phyloP scores from a whole-genome alignment of 2,329 filamentous ascomycete genomes.

The Ceratocystis papillata region DNA sequence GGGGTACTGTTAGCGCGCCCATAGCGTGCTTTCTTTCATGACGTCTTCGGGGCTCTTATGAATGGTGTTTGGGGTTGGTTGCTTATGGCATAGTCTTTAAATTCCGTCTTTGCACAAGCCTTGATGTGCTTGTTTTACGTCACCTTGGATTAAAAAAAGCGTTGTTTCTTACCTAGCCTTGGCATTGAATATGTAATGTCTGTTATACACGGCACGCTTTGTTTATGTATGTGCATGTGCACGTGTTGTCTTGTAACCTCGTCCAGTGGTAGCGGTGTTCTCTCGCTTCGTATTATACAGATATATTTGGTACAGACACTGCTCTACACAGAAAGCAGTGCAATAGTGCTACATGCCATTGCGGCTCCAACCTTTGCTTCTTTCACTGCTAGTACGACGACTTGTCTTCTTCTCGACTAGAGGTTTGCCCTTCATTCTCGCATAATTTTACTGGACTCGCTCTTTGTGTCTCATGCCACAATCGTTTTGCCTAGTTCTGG shows the following conservation, averaged over 20 bases:
- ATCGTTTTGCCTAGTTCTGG: slow-evolving; percentile 16
- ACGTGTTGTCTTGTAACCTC: neutral
- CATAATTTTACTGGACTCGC: neutral
- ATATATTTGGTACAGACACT: slow-evolving; percentile 20
- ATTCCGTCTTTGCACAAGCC: too few relatives aligned
- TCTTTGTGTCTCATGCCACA: slow-evolving; percentile 9
- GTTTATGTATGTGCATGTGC: neutral
- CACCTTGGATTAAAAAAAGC: too few relatives aligned
- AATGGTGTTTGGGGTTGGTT: too few relatives aligned
- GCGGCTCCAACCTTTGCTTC: neutral
- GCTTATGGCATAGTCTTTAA: too few relatives aligned
- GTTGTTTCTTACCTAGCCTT: too few relatives aligned
- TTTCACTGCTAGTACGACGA: neutral
- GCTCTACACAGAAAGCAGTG: neutral
- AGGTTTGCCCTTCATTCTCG: neutral
- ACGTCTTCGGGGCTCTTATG: too few relatives aligned
- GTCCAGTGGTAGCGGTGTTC: neutral
- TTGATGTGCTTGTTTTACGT: too few relatives aligned
- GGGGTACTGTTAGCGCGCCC: too few relatives aligned
- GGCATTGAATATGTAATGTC: too few relatives aligned
- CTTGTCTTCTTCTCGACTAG: neutral
- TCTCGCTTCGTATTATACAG: slow-evolving; percentile 9
- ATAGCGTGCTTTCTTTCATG: too few relatives aligned
- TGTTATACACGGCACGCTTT: too few relatives aligned
- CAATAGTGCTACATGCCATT: neutral